Evolutionary conservation across 257 asterid species (phyloP).

Genomic region (Solanum chaucha): DNA sequence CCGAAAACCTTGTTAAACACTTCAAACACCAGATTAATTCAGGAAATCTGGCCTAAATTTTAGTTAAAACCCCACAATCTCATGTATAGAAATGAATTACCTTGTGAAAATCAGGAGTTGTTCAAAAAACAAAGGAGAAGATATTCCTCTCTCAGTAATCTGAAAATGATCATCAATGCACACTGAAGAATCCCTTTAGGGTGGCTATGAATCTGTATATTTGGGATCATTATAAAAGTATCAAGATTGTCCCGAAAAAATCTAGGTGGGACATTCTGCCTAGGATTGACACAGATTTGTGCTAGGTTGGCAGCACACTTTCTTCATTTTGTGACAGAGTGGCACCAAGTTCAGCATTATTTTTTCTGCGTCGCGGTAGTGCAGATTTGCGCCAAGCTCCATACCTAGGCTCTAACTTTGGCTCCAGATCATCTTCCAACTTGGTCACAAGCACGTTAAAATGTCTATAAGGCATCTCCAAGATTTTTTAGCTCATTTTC

Average conservation of each 20-base stretch:
- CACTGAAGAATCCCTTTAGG: neutral
- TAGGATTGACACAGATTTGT: neutral
- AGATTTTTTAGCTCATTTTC: neutral
- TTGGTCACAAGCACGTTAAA: neutral
- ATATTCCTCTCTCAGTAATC: neutral
- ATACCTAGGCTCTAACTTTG: neutral
- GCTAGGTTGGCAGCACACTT: neutral
- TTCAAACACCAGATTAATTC: neutral
- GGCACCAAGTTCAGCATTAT: neutral
- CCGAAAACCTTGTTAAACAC: neutral
- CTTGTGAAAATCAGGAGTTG: neutral
- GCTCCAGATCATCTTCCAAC: neutral
- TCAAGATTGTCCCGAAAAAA: neutral
- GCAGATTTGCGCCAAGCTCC: neutral
- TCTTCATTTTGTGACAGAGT: neutral
- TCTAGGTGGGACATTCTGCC: neutral
- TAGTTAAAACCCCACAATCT: neutral
- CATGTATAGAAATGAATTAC: neutral
- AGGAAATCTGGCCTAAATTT: neutral
- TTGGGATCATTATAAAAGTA: neutral
- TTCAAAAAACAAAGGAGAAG: neutral
- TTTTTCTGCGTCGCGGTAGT: neutral
- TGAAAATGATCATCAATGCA: neutral
- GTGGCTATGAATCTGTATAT: neutral
- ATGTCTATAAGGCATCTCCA: neutral